Evolutionary conservation across 129 eudicot genomes (phyloP), one percentile per base, ranked within the genome.

Genomic region (Flaveria ramosissima): DNA sequence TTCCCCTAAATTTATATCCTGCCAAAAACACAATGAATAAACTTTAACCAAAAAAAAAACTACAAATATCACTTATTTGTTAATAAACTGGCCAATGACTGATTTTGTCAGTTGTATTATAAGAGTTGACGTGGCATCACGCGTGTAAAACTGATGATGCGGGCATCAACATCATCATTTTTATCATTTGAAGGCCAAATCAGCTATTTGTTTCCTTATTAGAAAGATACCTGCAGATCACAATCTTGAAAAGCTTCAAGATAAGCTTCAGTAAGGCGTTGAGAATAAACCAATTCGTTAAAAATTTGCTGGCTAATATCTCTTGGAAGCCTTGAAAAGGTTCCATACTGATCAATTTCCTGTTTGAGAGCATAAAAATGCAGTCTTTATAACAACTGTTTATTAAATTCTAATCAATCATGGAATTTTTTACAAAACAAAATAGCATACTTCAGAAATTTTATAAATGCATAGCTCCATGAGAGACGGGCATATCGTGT

Each of bases 201-300:
- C 20, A 30, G 4, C 69, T 32, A 63, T 6, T 30, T 32, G 19
- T 27, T 61, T 4, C 11, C 3, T 15, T 63, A 16, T 13, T 7
- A 63, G 12, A 30, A 30, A 51, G 8, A 43, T 83, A 95, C 99
- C 97, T 91, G 89, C 43, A 95, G 91, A 80, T 91, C 99, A 85
- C 99, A 95, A 81, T 95, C 96, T 13, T 92, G 88, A 80, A 95
- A 95, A 24, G 97, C 92, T 83, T 89, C 92, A 71, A 95, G 91
- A 60, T 78, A 68, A 50, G 77, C 78, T 71, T 86, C 89, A 14
- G 72, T 89, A 60, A 95, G 82, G 27, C 81, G 84, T 71, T 89
- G 99, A 9, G 89, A 89, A 75, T 74, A 71, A n/a, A 89, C 90
- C 85, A 95, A 74, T 71, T 95, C 97, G 50, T 95, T 86, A 56